Evolutionary conservation across 345 rosid species (phyloP), one percentile per base, ranked within the genome.

Genomic region (Populus euphratica): DNA sequence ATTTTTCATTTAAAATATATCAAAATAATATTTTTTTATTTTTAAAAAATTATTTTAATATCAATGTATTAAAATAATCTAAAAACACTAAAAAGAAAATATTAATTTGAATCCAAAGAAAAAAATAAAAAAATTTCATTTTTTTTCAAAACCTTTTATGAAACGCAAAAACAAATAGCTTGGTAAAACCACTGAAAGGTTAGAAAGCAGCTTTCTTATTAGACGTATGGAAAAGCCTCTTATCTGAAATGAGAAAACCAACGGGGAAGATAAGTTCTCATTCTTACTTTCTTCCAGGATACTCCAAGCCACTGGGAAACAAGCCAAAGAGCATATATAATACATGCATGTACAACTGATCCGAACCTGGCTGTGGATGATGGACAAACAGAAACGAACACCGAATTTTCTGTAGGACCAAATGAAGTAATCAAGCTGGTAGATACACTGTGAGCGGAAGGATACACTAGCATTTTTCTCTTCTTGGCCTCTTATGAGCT

Each of bases 401-500:
- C 47, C 68, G 29, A 44, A 70, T 73, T 65, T 74, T 21, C 66
- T 14, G 1, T 27, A 11, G 62, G 80, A 56, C 77, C 10, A 69
- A 77, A 50, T 54, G 61, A 61, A 69, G 73, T 63, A 78, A 78
- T 23, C 77, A 75, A n/a, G 47, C 35, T 33, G 41, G 41, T 39
- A 75, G 47, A 72, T 74, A 54, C 20, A 76, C 50, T 29, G 72
- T 39, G 76, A 68, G 41, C 73, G 21, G 71, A 76, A 73, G 33
- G 47, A 72, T n/a, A 68, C 66, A 71, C 80, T 79, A 87, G 78
- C 76, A 63, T 68, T 72, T 82, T 69, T 82, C 85, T 74, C 81
- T 84, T 75, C 88, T 79, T 20, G 29, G 87, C 79, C 87, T 88
- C 88, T 89, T 89, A 69, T 65, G 80, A 68, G 77, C 83, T 63